Base-by-base conservation (phyloP, 306 rosid species). In the Medicago arabica region DNA sequence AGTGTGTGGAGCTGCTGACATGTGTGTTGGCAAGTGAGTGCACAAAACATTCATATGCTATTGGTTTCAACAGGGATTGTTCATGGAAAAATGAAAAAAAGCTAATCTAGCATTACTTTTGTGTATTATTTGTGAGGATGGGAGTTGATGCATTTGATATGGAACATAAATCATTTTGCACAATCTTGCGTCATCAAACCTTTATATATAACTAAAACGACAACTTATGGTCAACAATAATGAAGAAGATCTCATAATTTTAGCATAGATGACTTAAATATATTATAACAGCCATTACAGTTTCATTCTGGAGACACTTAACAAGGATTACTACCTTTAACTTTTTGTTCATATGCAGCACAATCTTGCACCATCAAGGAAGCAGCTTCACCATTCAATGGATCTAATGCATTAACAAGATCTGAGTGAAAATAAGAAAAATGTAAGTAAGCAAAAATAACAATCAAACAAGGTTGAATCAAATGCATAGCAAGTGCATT, bases 301-400 rank as follows among this genome's bases (percentile, higher is more conserved):
- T 25, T 60, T 69, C 47, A 15, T 68, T 73, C 31, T 60, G 68
- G 1, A 47, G 60, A 80, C 71, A 68, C 51, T 62, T 51, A 2
- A 63, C 9, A 66, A 74, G 49, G 67, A 72, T 75, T 28, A 73
- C 61, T 77, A 91, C 98, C 98, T 89, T 85, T 93, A 47, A 93
- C 96, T 83, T 84, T 89, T 75, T 84, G 86, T 16, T 93, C 96
- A 80, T 91, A 93, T 28, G 90, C 87, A 68, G 88, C 15, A 59
- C 71, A 85, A 78, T 93, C 97, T 28, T 81, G 85, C 91, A 88
- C 87, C 96, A 93, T 87, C 71, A 93, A 66, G 39, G 93, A 93
- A 80, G 96, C 98, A 75, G 97, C 98, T 72, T 89, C 97, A 70
- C 89, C 85, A 62, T 93, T 93, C 85, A 91, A 75, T 55, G 98